Evolutionary conservation across 2,329 filamentous ascomycete genomes (phyloP).

Genomic region (Aspergillus ochraceus): DNA sequence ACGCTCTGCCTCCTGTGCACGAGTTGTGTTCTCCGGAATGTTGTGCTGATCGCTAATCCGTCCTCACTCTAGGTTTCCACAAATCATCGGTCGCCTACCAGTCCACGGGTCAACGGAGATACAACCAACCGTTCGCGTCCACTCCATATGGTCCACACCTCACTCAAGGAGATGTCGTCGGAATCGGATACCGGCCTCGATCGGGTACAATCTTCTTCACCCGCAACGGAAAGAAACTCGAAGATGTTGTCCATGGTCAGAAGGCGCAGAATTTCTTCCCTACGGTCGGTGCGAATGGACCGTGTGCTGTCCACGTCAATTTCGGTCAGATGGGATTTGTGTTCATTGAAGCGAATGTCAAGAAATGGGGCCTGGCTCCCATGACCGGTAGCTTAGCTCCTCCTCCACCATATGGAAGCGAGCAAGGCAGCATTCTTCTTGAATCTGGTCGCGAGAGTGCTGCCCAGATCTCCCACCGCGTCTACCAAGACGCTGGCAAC

Average conservation of each 20-base stretch:
- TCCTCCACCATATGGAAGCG: constrained; percentile 92
- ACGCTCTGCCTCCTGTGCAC: constrained; percentile 34
- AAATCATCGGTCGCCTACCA: constrained; percentile 90
- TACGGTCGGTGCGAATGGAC: constrained; percentile 92
- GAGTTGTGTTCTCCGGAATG: not conserved
- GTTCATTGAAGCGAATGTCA: constrained; percentile 98
- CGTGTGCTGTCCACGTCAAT: constrained; percentile 91
- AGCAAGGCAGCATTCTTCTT: constrained; percentile 92
- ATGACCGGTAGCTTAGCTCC: constrained; percentile 94
- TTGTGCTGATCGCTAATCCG: constrained; percentile 12
- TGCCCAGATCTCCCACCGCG: constrained; percentile 37
- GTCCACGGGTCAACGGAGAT: constrained; percentile 80
- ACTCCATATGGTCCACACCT: constrained; percentile 79
- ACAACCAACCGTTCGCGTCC: constrained; percentile 85
- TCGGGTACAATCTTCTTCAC: constrained; percentile 98
- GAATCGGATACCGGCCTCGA: constrained; percentile 89
- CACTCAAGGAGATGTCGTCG: constrained; percentile 92
- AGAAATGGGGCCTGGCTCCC: constrained; percentile 97
- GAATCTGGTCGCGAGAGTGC: constrained; percentile 71
- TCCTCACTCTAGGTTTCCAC: constrained; percentile 68
- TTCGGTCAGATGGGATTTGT: constrained; percentile 98
- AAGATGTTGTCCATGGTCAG: constrained; percentile 88
- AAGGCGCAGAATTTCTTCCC: constrained; percentile 98
- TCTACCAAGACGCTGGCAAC: constrained; percentile 62
- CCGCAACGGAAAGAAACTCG: constrained; percentile 93